Percentiles rank a stretch among this genome's conserved stretches.
phyloP scores from a whole-genome alignment of 768 basidiomycete species.

The Hysterangium stoloniferum region DNA sequence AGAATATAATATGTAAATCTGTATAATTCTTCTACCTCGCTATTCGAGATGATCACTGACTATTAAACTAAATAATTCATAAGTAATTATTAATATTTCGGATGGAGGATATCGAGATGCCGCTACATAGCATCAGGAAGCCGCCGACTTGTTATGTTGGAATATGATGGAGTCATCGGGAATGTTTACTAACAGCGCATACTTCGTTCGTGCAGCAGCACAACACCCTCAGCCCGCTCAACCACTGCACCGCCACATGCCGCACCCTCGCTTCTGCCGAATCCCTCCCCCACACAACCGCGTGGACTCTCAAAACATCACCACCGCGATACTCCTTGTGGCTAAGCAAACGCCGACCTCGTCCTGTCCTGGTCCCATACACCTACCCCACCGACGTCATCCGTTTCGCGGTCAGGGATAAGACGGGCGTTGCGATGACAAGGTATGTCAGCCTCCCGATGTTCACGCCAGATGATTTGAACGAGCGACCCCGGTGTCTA shows the following conservation, averaged over 20 bases:
- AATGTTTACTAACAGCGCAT: too few relatives aligned
- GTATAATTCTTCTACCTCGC: too few relatives aligned
- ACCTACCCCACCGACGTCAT: constrained; percentile 85
- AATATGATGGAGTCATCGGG: too few relatives aligned
- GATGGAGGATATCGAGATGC: too few relatives aligned
- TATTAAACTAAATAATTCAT: too few relatives aligned
- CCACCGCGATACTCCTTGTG: constrained; percentile 63
- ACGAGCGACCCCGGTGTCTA: constrained; percentile 96
- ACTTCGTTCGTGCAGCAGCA: constrained; percentile 97
- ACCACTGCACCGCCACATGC: constrained; percentile 75
- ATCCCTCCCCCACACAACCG: constrained; percentile 61
- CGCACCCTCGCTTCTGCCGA: constrained; percentile 76
- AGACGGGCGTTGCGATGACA: constrained; percentile 92
- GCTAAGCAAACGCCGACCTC: constrained; percentile 76
- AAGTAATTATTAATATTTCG: too few relatives aligned
- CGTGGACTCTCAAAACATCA: constrained; percentile 70
- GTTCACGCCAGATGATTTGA: constrained; percentile 81
- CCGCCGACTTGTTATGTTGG: too few relatives aligned
- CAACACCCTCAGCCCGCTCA: constrained; percentile 70
- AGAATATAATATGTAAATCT: too few relatives aligned
- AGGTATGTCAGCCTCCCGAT: constrained; percentile 91
- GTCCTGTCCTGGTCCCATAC: constrained; percentile 98
- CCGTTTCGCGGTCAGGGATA: constrained; percentile 80
- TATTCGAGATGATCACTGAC: too few relatives aligned
- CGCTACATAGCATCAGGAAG: too few relatives aligned